Base-by-base conservation (phyloP, 805 yeast genomes). In the Candida sonorensis region DNA sequence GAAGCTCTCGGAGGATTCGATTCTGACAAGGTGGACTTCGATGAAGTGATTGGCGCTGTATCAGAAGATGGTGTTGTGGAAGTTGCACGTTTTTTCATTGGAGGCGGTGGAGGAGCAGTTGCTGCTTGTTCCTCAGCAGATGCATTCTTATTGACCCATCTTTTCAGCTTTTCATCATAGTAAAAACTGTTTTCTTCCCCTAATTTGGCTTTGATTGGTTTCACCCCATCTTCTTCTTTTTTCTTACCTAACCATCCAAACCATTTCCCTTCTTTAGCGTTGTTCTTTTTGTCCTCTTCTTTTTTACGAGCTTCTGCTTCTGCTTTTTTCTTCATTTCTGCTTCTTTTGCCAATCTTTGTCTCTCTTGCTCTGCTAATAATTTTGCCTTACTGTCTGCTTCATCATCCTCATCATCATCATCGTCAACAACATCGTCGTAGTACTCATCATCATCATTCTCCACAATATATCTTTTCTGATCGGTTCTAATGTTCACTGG, bases 111-210 rank as follows among this genome's bases (percentile, higher is more conserved):
- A 4, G 74, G 68, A 1, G 73, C 57, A 5, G 65, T 58, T 29
- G 62, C 64, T 31, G 67, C 58, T 46, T 77, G 77, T 30, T 81
- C 88, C 50, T 75, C 92, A 30, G 71, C 65, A 17, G 78, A 72
- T 6, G 31, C 75, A 40, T 75, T 72, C 34, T 72, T 74, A 50
- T 85, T 79, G 32, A 92, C 75, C 96, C 97, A 92, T 48, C 95
- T 72, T 53, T 81, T 78, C 50, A 81, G 69, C 37, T 81, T 75
- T 46, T 84, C 90, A 59, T 88, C 95, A 54, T 76, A 92, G 48
- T 74, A 71, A 51, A 92, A 81, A 12, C 72, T 64, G 50, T 68
- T 81, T 37, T 76, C 70, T 36, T 81, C 84, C 10, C 97, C 98
- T 33, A 92, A 61, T 44, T 92, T 86, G 23, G 96, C 97, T 41